phyloP scores from a whole-genome alignment of 345 rosid genomes.

The Eucalyptus globulus region DNA sequence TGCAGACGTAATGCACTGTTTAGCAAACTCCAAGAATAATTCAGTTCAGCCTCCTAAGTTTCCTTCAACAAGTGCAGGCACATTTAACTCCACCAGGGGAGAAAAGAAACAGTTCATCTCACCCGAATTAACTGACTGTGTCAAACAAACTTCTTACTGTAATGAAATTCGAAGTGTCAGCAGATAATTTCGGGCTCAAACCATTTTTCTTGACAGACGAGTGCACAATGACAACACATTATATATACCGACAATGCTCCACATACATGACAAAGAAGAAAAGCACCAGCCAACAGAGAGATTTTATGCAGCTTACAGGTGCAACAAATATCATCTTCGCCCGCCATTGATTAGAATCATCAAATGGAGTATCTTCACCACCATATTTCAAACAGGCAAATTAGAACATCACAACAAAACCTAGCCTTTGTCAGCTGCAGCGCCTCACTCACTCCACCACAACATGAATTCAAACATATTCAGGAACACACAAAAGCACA shows the following conservation, averaged over 20 bases:
- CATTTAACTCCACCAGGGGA: not conserved
- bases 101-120: not conserved
- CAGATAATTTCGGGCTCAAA: not conserved
- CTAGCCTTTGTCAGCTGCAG: not conserved
- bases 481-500: not conserved
- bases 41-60: not conserved
- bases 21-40: not conserved
- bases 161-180: not conserved
- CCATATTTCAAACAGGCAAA: not conserved
- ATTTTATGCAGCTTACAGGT: not conserved
- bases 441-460: not conserved
- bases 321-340: not conserved
- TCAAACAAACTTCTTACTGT: not conserved
- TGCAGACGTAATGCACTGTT: not conserved
- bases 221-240: not conserved
- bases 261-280: not conserved
- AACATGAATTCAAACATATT: not conserved
- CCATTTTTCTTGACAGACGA: not conserved
- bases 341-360: not conserved
- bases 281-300: not conserved
- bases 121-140: not conserved
- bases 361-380: not conserved
- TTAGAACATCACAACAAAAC: not conserved
- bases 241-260: not conserved
- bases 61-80: not conserved